Conservation (phyloP, 106 monocot species). For the Allium cepa region DNA sequence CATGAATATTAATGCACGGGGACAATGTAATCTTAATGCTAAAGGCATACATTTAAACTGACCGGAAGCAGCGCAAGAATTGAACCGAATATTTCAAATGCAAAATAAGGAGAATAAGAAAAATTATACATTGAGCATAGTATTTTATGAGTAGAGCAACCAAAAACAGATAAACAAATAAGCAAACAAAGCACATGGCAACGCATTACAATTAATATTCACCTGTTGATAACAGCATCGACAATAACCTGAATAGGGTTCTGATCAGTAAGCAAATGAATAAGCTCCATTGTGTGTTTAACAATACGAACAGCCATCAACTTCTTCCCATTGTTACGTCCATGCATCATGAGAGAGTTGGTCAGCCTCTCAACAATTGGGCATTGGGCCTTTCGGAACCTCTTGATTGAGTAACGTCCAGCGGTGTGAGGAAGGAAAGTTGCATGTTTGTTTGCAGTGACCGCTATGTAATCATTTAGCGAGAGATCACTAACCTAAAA, state of each 20-base stretch:
- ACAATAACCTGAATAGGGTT: slow-evolving; percentile 54
- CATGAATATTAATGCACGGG: too few species aligned
- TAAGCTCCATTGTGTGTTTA: slow-evolving; percentile 55
- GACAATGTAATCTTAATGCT: too few species aligned
- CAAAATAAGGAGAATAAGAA: too few species aligned
- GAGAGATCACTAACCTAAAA: slow-evolving; percentile 39
- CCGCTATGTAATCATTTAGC: slow-evolving; percentile 44
- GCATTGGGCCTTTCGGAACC: slow-evolving; percentile 51
- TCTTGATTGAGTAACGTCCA: slow-evolving; percentile 45
- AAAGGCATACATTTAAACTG: too few species aligned
- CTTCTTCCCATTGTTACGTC: slow-evolving; percentile 55
- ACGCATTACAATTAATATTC: not conserved
- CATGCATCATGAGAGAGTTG: slow-evolving; percentile 73
- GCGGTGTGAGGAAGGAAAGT: slow-evolving; percentile 56
- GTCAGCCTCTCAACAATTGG: slow-evolving; percentile 55
- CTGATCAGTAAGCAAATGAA: slow-evolving; percentile 42
- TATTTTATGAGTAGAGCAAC: not conserved
- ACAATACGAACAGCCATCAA: slow-evolving; percentile 28
- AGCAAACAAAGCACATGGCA: not conserved
- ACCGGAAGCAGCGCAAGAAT: too few species aligned
- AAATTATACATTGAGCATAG: not conserved
- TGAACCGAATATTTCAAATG: too few species aligned
- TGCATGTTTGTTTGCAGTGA: slow-evolving; percentile 27
- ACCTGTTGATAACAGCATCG: slow-evolving; percentile 52
- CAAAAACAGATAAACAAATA: not conserved